Percentiles rank a stretch among this genome's conserved stretches.
Evolutionary conservation across 352 stramenopile species (phyloP).

Genomic region (Globisporangium middletonii): DNA sequence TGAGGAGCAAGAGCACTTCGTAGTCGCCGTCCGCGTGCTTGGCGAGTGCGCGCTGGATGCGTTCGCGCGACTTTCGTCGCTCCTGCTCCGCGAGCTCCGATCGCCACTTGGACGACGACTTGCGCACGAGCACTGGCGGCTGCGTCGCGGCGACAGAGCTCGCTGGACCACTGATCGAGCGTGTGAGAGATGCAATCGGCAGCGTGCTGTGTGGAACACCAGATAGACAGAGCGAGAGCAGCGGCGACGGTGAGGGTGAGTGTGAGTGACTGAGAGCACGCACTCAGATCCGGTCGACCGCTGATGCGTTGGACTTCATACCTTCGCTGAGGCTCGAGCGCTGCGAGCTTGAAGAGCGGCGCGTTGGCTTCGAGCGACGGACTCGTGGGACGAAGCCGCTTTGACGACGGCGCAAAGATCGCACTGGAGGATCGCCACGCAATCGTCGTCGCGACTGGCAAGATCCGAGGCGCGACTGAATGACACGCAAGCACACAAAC

Average conservation of each 20-base stretch:
- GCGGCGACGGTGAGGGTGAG: not conserved
- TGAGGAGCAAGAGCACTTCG: conserved; percentile 51
- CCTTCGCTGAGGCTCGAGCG: conserved; percentile 8
- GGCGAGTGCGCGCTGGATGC: conserved; percentile 56
- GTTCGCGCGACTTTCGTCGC: conserved; percentile 50
- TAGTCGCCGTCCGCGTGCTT: conserved; percentile 53
- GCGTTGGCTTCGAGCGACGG: not conserved
- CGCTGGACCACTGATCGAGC: conserved; percentile 6
- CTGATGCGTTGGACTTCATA: not conserved
- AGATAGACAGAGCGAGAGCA: not conserved
- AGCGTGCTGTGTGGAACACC: conserved; percentile 3
- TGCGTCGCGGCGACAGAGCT: not conserved
- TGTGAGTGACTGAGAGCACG: not conserved
- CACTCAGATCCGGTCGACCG: no score
- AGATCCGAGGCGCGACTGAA: conserved; percentile 2
- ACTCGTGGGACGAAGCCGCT: conserved; percentile 8
- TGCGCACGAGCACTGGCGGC: conserved; percentile 33
- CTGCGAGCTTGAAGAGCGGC: conserved; percentile 1
- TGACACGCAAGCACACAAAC: not conserved
- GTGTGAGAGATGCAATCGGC: conserved; percentile 3
- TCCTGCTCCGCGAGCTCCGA: conserved; percentile 48
- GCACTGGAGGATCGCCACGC: conserved; percentile 13
- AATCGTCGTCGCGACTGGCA: conserved; percentile 18
- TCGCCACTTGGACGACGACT: conserved; percentile 48
- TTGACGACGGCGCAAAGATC: conserved; percentile 12